Evolutionary conservation across 2,329 filamentous ascomycete genomes (phyloP).

Genomic region (Helicocarpus griseus): DNA sequence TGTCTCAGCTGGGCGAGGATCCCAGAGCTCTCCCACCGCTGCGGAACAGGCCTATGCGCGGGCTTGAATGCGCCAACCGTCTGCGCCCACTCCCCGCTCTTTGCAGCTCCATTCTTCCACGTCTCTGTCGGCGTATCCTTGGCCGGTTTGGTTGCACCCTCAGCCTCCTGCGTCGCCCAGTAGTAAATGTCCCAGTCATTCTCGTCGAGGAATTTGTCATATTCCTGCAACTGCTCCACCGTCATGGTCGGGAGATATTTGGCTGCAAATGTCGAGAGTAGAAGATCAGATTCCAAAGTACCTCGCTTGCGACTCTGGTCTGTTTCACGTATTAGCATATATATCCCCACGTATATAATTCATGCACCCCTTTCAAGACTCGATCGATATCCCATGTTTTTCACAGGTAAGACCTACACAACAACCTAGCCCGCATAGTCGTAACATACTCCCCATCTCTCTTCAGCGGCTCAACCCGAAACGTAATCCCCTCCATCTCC

Average conservation of each 20-base stretch:
- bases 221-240: conserved; percentile 63
- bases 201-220: conserved; percentile 90
- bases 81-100: conserved; percentile 84
- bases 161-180: conserved; percentile 84
- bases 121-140: conserved; percentile 35
- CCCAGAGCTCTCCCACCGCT: conserved; percentile 74
- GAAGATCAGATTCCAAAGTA: conserved; percentile 88
- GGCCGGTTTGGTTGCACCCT: conserved; percentile 18
- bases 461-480: conserved; percentile 82
- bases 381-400: too few relatives aligned
- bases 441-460: conserved; percentile 71
- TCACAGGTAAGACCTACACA: conserved; percentile 49
- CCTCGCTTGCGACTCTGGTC: conserved; percentile 96
- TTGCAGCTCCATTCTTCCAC: conserved; percentile 44
- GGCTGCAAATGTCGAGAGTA: conserved; percentile 91
- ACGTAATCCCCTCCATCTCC: conserved; percentile 76
- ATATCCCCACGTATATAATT: too few relatives aligned
- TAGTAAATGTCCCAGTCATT: conserved; percentile 99
- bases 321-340: conserved; percentile 29
- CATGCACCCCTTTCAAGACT: too few relatives aligned
- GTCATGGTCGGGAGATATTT: conserved; percentile 67
- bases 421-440: conserved; percentile 81
- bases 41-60: conserved; percentile 81
- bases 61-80: conserved; percentile 91
- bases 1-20: conserved; percentile 64